Conservation (phyloP, 306 rosid genomes). For the Trifolium subterraneum region DNA sequence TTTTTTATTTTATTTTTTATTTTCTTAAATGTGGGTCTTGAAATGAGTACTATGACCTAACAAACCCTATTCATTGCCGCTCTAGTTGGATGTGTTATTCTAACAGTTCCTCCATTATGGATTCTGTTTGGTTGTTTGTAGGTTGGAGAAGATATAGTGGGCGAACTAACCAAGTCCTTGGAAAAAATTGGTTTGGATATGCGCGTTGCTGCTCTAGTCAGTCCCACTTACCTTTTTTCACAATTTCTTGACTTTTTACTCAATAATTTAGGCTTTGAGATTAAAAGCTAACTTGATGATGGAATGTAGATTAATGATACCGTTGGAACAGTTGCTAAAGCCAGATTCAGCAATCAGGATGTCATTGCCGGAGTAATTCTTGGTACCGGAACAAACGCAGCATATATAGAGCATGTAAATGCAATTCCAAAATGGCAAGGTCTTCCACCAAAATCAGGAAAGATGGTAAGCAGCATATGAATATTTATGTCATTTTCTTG, state of each 20-base stretch:
- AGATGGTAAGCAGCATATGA: constrained; percentile 69
- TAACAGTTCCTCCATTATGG: constrained; percentile 24
- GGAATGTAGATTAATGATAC: constrained; percentile 89
- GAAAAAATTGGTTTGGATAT: constrained; percentile 83
- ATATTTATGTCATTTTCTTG: constrained; percentile 1
- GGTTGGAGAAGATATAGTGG: constrained; percentile 97
- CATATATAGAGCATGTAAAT: constrained; percentile 81
- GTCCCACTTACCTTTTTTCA: constrained; percentile 44
- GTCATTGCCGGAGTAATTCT: constrained; percentile 90
- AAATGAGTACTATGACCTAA: background rate
- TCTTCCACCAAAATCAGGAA: constrained; percentile 82
- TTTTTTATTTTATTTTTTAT: background rate
- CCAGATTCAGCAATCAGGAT: constrained; percentile 72
- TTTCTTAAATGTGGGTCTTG: background rate
- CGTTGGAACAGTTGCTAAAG: constrained; percentile 93
- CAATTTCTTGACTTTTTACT: constrained; percentile 4
- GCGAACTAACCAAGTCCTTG: constrained; percentile 70
- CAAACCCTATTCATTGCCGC: background rate
- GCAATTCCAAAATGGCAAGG: constrained; percentile 99
- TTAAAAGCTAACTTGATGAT: constrained; percentile 44
- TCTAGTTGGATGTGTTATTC: constrained; percentile 9
- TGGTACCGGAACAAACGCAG: constrained; percentile 99
- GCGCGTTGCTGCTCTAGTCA: constrained; percentile 91
- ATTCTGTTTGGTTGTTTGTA: constrained; percentile 48
- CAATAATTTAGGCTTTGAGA: constrained; percentile 1